Evolutionary conservation across 345 rosid genomes (phyloP), one percentile per base, ranked within the genome.

Genomic region (Heritiera littoralis): DNA sequence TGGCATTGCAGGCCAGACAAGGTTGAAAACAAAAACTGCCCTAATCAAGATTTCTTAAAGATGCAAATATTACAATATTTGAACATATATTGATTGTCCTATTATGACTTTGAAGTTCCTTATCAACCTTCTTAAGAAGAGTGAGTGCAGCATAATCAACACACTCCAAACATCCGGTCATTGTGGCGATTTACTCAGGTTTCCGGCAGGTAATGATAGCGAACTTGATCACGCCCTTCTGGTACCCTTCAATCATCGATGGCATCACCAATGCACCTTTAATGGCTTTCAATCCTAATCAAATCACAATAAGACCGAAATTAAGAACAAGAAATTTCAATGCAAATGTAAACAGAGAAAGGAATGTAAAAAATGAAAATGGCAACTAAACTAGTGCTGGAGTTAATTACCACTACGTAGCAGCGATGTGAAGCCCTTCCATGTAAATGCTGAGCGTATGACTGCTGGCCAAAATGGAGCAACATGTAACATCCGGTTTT

Each of bases 401-500:
- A 45, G 77, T 32, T 61, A 14, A 7, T 80, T 85, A 87, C 98
- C 98, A 76, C 88, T 88, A 28, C 90, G 87, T 58, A 91, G 78
- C 64, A 94, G 83, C 10, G 97, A 94, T 6, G 85, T 77, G 18
- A 94, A 68, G 30, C 97, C 98, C 30, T 91, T 94, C 97, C 96
- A 94, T 1, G 97, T 89, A n/a, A 91, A 76, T 40, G 95, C 95
- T 0, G 97, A 90, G 72, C 85, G 88, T 38, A 94, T 83, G 61
- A 93, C 98, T 1, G 95, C 97, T 0, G 97, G 97, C 98, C 97
- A 94, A 77, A 94, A 93, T 35, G 98, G 97, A 10, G 97, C 94
- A 11, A 94, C 97, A 30, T 90, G 56, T n/a, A n/a, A n/a, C n/a
- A n/a, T n/a, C n/a, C n/a, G n/a, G n/a, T n/a, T n/a, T n/a, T n/a